Evolutionary conservation across 106 monocot species (phyloP).

Genomic region (Phalaenopsis aphrodite): DNA sequence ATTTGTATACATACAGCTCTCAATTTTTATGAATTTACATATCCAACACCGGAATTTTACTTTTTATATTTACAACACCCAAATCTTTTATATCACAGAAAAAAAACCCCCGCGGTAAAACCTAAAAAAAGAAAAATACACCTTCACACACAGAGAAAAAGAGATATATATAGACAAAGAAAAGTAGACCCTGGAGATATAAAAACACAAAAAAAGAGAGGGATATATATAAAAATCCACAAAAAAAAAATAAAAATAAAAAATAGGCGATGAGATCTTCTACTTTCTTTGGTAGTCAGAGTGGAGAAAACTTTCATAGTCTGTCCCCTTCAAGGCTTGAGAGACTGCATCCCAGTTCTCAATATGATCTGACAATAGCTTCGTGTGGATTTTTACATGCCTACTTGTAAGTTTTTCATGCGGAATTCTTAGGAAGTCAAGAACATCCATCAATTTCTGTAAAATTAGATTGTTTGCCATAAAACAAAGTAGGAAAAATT

Average conservation of each 20-base stretch:
- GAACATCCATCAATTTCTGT: conserved; percentile 10
- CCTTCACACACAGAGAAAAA: too few species aligned
- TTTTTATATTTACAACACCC: background rate
- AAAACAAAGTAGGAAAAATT: background rate
- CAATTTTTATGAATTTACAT: too few species aligned
- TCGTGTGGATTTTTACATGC: conserved; percentile 21
- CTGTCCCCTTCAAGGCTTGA: conserved; percentile 10
- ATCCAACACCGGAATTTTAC: too few species aligned
- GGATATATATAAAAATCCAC: too few species aligned
- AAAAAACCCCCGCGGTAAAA: too few species aligned
- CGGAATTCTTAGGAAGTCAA: conserved; percentile 10
- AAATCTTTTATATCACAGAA: too few species aligned
- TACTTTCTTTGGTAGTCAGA: conserved; percentile 11
- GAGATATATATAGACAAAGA: too few species aligned
- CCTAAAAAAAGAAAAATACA: too few species aligned
- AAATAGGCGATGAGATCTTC: background rate
- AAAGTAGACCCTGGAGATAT: too few species aligned
- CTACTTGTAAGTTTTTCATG: conserved; percentile 7
- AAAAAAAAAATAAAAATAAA: too few species aligned
- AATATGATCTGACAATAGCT: conserved; percentile 6
- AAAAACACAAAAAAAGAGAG: too few species aligned
- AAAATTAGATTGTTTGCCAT: conserved; percentile 9
- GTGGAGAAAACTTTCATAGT: conserved; percentile 12
- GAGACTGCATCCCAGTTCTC: conserved; percentile 18
- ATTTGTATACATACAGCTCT: too few species aligned